Evolutionary conservation across 108 stramenopile species (phyloP), one percentile per base, ranked within the genome.

Genomic region (Fistulifera pelliculosa): DNA sequence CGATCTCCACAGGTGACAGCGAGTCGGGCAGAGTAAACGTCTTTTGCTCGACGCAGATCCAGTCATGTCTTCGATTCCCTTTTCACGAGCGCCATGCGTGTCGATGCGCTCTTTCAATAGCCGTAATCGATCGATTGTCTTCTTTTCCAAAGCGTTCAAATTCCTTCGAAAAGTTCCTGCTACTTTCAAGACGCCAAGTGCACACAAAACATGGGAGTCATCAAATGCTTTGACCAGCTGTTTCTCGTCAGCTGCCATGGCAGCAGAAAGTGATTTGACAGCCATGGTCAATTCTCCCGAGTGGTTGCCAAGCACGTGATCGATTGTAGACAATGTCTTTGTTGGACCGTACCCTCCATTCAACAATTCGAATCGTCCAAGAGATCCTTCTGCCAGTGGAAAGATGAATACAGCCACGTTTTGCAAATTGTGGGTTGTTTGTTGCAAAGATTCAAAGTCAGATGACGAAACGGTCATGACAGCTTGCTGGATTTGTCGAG

Each of bases 121-220:
- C 24, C 58, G 60, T 49, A 90, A 65, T 1, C 81, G 64, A 47
- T 84, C 77, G 28, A 66, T 61, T 27, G 81, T 77, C 24, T 64
- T 65, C 25, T 47, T 42, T 55, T 82, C 76, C 68, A 90, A 85
- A 12, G 60, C 58, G 35, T 54, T 40, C 23, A 87, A 38, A 45
- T 63, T 64, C 1, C 75, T 62, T 15, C 64, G 71, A 61, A 81
- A 82, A 0, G 54, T 26, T 1, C 84, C 89, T 4, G 77, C 89
- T 41, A 87, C 60, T 24, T 85, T 76, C 60, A 90, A 59, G 17
- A 90, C 62, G 27, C 86, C 78, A 52, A 90, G 65, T 18, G 85
- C 77, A 47, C 80, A 83, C 19, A 79, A 64, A 7, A 86, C 83
- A 53, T 83, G 75, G 43, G 79, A 79, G 23, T 90, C 89, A 47